phyloP scores from a whole-genome alignment of 768 basidiomycete genomes.

The Amanita inopinata region DNA sequence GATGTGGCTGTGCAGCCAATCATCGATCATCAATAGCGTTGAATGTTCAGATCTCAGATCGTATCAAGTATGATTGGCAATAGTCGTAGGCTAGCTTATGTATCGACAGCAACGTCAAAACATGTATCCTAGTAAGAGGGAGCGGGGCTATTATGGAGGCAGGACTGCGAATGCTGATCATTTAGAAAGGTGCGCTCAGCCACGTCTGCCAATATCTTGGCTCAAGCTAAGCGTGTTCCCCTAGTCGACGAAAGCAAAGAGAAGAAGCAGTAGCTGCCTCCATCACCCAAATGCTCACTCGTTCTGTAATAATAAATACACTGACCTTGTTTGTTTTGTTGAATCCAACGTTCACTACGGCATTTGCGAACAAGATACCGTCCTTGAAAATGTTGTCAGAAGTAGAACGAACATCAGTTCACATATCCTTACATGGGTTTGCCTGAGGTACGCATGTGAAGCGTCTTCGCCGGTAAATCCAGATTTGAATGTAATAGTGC shows the following conservation, averaged over 20 bases:
- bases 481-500: slow-evolving; percentile 5
- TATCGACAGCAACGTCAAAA: slow-evolving; percentile 39
- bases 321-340: too few relatives aligned
- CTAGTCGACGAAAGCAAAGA: slow-evolving; percentile 64
- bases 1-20: too few relatives aligned
- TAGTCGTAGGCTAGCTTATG: too few relatives aligned
- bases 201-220: background rate
- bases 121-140: slow-evolving; percentile 42
- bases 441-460: slow-evolving; percentile 21
- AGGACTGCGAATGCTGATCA: slow-evolving; percentile 41
- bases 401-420: background rate
- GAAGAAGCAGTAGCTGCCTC: slow-evolving; percentile 51
- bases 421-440: slow-evolving; percentile 18
- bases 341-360: slow-evolving; percentile 5
- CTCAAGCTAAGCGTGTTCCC: too few relatives aligned
- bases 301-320: slow-evolving; percentile 46
- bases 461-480: background rate
- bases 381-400: slow-evolving; percentile 11
- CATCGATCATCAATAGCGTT: too few relatives aligned
- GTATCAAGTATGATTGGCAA: too few relatives aligned
- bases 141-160: slow-evolving; percentile 23
- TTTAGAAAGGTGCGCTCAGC: slow-evolving; percentile 51
- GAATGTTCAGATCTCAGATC: too few relatives aligned
- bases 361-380: slow-evolving; percentile 21
- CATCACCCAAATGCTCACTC: slow-evolving; percentile 67